Base-by-base conservation (phyloP, 192 early-diverging fungal species). In the Linnemannia schmuckeri region DNA sequence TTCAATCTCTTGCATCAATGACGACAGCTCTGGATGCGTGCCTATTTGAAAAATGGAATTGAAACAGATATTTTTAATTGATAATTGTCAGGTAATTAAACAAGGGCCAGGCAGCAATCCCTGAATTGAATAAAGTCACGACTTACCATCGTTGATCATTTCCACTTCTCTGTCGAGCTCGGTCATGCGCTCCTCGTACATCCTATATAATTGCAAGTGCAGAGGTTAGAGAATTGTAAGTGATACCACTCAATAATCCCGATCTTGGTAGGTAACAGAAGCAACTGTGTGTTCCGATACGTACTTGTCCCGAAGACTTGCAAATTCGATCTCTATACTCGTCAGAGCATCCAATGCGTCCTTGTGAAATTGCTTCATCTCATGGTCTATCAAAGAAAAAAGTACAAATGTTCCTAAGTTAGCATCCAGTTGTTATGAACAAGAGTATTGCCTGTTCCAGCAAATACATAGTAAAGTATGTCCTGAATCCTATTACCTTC, bases 271-370 rank as follows among this genome's bases (percentile, higher is more conserved):
- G 10, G 61, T 15, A 66, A 27, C 55, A 27, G 15, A 69, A 75
- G 30, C 37, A 9, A 52, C 15, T 42, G 1, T 4, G 22, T 55
- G 27, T 33, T 33, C 61, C 12, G 61, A 33, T 33, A 18, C 90
- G 72, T 90, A 93, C 92, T 91, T 93, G 69, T 93, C 92, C 35
- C 92, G 75, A 68, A 92, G 80, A 61, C 87, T 82, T 27, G 92
- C 92, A 85, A 93, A 93, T 70, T 92, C 92, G 12, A 92, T 73
- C 78, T 93, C 92, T 55, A 93, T 93, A 77, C 88, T 88, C 6
- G 90, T 91, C 66, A 93, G 81, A 6, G 91, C 90, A 5, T 91
- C 81, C 61, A 92, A 72, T 12, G 92, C 92, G 63, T 91, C 91
- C 75, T 89, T 89, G 76, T 91, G 92, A 30, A 79, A 63, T 42